Evolutionary conservation across 805 yeast genomes (phyloP).

Genomic region (Candida sakaeoensis): DNA sequence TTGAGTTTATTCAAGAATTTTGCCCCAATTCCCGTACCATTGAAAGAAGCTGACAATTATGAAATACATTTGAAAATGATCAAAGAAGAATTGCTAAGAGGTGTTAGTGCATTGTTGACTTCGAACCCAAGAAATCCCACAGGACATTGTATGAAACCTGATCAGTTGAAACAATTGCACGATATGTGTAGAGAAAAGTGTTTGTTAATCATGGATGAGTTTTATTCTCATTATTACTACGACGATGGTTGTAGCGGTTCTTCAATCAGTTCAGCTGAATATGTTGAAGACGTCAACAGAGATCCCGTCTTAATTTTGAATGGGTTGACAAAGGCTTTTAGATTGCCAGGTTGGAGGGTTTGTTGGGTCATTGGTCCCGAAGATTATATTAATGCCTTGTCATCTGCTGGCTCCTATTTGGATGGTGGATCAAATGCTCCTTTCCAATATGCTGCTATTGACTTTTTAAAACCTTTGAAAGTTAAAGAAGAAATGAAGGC

Average conservation of each 20-base stretch:
- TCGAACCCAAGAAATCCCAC: conserved; percentile 66
- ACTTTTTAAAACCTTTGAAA: conserved; percentile 47
- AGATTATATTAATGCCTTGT: conserved; percentile 50
- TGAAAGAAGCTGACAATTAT: conserved; percentile 54
- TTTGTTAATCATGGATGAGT: conserved; percentile 61
- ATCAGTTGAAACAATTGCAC: conserved; percentile 47
- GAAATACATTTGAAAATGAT: conserved; percentile 51
- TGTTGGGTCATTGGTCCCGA: conserved; percentile 65
- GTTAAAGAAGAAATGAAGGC: conserved; percentile 55
- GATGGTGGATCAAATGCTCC: conserved; percentile 64
- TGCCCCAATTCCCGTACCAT: conserved; percentile 60
- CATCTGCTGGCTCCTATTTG: conserved; percentile 56
- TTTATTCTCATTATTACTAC: conserved; percentile 56
- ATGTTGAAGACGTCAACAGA: conserved; percentile 49
- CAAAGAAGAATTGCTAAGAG: conserved; percentile 50
- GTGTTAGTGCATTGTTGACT: conserved; percentile 55
- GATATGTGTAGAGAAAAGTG: conserved; percentile 51
- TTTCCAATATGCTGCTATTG: conserved; percentile 57
- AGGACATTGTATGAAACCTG: conserved; percentile 48
- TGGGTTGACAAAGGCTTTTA: conserved; percentile 58
- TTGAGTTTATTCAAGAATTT: conserved; percentile 58
- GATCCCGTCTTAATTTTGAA: conserved; percentile 60
- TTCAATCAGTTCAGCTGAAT: conserved; percentile 48
- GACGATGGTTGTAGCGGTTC: conserved; percentile 52
- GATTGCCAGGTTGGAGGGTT: conserved; percentile 63